Evolutionary conservation across 345 rosid genomes (phyloP).

Genomic region (Luvunga scandens): DNA sequence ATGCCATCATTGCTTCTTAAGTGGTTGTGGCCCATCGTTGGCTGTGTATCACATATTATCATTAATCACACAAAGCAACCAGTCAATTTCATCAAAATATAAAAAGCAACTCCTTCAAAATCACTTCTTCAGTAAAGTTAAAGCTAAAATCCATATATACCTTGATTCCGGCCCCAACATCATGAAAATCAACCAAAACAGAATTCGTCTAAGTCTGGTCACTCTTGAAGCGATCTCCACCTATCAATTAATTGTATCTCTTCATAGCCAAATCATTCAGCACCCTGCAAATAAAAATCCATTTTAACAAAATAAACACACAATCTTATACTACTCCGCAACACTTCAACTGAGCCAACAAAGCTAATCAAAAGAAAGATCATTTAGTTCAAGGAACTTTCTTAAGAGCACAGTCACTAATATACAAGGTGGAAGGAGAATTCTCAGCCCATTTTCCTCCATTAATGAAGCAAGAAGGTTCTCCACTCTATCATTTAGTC

Average conservation of each 20-base stretch:
- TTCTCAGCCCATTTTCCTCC: too few species aligned
- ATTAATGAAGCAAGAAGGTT: too few species aligned
- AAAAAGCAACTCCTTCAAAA: neutral
- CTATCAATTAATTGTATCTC: slow-evolving; percentile 63
- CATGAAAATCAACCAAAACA: slow-evolving; percentile 86
- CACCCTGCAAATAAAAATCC: slow-evolving; percentile 41
- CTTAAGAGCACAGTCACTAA: too few species aligned
- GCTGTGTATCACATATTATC: slow-evolving; percentile 15
- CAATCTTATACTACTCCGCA: neutral
- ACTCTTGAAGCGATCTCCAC: slow-evolving; percentile 97
- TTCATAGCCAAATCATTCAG: slow-evolving; percentile 73
- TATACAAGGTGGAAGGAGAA: too few species aligned
- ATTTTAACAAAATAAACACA: neutral
- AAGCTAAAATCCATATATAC: slow-evolving; percentile 6
- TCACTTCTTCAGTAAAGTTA: neutral
- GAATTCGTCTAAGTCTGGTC: slow-evolving; percentile 99
- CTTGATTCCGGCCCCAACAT: slow-evolving; percentile 93
- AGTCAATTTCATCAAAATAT: neutral
- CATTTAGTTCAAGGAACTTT: too few species aligned
- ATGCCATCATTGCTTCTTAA: slow-evolving; percentile 4
- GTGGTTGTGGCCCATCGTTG: slow-evolving; percentile 90
- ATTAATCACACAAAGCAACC: slow-evolving; percentile 8
- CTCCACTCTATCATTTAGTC: too few species aligned
- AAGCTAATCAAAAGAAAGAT: slow-evolving; percentile 47
- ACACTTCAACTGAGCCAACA: neutral